Evolutionary conservation across 805 yeast species (phyloP), one percentile per base, ranked within the genome.

Genomic region (Spathaspora arborariae): DNA sequence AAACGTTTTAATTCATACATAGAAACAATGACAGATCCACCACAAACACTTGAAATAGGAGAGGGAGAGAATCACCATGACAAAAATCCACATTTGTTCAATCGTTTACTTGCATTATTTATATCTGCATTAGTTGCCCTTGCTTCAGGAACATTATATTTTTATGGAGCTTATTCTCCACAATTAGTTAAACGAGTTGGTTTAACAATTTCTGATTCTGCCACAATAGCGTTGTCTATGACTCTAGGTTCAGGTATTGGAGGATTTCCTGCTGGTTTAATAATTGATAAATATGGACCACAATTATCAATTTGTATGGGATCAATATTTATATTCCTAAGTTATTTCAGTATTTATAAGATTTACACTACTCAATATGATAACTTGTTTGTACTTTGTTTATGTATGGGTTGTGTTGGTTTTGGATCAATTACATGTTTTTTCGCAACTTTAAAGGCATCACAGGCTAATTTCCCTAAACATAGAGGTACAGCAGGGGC

Each of bases 131-230:
- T 83, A 15, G 82, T 82, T 7, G 76, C 87, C 0, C 56, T 85
- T 41, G 89, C 85, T 0, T 76, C 88, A 3, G 92, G 94, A 2
- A 85, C 90, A 2, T 86, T 88, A 0, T 86, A 86, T 55, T 66
- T 84, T 9, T 86, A 81, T 59, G 87, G 91, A 0, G 79, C 81
- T n/a, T 86, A 80, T 58, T 82, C 89, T 1, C 91, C 92, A 1
- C 90, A 85, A 58, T 65, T 86, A 51, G 75, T 84, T 20, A 66
- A 70, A 21, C 66, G 74, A 53, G 79, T 85, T 18, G 75, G 80
- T 0, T 68, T 85, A 20, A 75, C 84, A 0, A 76, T 85, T 0
- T 68, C 80, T 0, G 80, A 79, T 50, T 79, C 89, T 5, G 86
- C 90, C 2, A 74, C 78, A 10, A 69, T 86, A 3, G 80, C 92